Conservation (phyloP, 2,329 filamentous ascomycete species). For the Podosphaera fusca region DNA sequence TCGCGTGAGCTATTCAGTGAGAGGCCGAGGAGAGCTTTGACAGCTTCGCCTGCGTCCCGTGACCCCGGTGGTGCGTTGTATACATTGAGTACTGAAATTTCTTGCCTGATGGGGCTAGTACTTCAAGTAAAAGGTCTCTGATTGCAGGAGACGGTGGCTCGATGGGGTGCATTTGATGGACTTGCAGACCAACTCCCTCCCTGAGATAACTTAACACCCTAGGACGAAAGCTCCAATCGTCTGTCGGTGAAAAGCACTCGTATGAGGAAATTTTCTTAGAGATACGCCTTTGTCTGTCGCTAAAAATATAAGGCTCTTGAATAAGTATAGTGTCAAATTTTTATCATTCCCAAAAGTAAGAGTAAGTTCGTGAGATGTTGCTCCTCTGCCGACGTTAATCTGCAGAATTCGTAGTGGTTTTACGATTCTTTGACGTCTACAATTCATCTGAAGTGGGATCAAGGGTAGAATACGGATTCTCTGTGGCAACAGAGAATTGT, state of each 20-base stretch:
- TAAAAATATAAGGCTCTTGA: no score
- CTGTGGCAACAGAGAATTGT: no score
- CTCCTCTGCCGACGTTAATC: no score
- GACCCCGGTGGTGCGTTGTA: background rate
- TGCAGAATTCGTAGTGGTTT: no score
- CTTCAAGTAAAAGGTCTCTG: background rate
- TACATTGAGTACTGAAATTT: background rate
- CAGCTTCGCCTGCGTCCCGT: background rate
- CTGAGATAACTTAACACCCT: background rate
- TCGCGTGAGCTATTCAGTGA: background rate
- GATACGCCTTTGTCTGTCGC: no score
- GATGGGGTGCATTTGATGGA: background rate
- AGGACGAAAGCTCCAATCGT: background rate
- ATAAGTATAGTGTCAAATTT: no score
- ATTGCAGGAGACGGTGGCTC: background rate
- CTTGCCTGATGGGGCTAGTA: background rate
- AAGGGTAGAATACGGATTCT: no score
- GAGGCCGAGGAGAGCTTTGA: background rate
- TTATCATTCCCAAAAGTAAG: no score
- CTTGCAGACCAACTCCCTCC: background rate
- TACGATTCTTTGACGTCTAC: no score
- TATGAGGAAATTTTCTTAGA: background rate
- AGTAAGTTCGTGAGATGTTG: no score
- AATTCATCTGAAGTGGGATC: no score
- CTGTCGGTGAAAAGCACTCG: background rate